Evolutionary conservation across 768 basidiomycete genomes (phyloP), one percentile per base, ranked within the genome.

Genomic region (Tephrocybe sp.): DNA sequence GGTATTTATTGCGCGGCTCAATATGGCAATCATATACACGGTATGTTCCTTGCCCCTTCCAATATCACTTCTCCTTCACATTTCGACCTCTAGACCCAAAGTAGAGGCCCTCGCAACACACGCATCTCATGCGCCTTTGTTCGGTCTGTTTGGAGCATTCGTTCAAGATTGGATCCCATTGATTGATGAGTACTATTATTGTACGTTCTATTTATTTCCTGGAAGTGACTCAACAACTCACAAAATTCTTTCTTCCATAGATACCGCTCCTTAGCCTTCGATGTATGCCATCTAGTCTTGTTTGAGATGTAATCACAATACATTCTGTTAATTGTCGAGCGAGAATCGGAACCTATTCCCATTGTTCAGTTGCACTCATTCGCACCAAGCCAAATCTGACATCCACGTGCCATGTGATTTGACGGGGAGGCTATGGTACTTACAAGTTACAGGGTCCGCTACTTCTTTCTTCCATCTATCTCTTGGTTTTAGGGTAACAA

Each of bases 171-270:
- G 92, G 91, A 83, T 93, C 56, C 92, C 90, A 17, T 70, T 93
- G 64, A 89, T 93, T 54, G 84, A 93, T 65, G 88, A 90, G 63
- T 93, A 93, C 71, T 86, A 93, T 73, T 93, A 93, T 76, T 93
- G 91, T 91, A 62, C 54, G 91, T 76, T 30, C n/a, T n/a, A n/a
- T 30, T 5, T 30, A 5, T 30, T 30, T 30, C 28, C 28, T 30
- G 5, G 28, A 11, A 11, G 5, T 30, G 28, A 5, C 11, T 30
- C 28, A 30, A 11, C 28, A 11, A 30, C 28, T 30, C 32, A 21
- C n/a, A 24, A 32, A 36, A 25, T 47, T 41, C 46, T 25, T 34
- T 36, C 47, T 57, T 49, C 30, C 21, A 37, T 55, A 76, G 74
- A 76, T 61, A 76, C 74, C 41, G 73, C 73, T 58, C 73, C 73